Conservation (phyloP, 2,329 filamentous ascomycete species). For the Aspergillus jensenii region DNA sequence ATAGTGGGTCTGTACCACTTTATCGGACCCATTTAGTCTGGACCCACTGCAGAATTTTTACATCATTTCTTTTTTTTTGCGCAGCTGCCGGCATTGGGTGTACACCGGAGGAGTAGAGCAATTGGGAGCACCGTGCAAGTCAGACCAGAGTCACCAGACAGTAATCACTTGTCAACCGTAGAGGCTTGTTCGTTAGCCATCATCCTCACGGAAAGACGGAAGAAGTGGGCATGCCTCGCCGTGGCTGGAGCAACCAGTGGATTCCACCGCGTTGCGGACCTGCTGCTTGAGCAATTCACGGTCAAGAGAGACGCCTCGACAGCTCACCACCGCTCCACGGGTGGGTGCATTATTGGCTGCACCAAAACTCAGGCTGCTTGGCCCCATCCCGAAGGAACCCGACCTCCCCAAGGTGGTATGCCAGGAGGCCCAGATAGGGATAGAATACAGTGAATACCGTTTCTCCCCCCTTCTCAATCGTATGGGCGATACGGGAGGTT, state of each 20-base stretch:
- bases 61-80: slow-evolving; percentile 5
- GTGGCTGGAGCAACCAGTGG: slow-evolving; percentile 17
- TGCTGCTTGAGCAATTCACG: not conserved
- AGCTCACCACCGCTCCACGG: slow-evolving; percentile 16
- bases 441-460: slow-evolving; percentile 7
- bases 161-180: too few relatives aligned
- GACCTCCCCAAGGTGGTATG: slow-evolving; percentile 17
- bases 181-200: too few relatives aligned
- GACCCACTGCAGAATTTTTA: slow-evolving; percentile 16
- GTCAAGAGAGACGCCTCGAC: slow-evolving; percentile 4
- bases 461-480: slow-evolving; percentile 2
- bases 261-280: slow-evolving; percentile 9
- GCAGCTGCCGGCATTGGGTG: not conserved
- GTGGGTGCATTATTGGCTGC: slow-evolving; percentile 17
- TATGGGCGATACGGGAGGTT: not conserved
- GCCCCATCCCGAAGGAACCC: slow-evolving; percentile 25
- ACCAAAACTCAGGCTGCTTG: slow-evolving; percentile 16
- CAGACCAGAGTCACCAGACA: too few relatives aligned
- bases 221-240: slow-evolving; percentile 9
- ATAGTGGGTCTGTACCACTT: slow-evolving; percentile 18
- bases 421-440: slow-evolving; percentile 8
- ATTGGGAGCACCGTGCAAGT: not conserved
- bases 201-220: not conserved
- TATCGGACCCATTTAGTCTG: slow-evolving; percentile 19
- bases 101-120: not conserved